phyloP scores from a whole-genome alignment of 495 filamentous ascomycete genomes.

The Neurospora intermedia region DNA sequence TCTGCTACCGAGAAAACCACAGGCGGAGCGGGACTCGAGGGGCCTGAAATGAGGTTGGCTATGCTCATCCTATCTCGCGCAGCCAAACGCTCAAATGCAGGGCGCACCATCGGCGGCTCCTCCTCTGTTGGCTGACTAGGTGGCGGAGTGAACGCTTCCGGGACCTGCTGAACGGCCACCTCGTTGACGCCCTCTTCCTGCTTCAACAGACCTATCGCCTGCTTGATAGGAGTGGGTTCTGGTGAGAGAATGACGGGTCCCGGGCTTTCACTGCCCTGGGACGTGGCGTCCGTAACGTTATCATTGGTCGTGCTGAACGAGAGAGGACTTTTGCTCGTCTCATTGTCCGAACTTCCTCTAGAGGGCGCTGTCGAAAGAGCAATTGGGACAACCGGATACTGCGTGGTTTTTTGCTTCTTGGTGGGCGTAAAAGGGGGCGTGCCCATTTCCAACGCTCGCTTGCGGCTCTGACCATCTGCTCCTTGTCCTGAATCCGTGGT shows the following conservation, averaged over 20 bases:
- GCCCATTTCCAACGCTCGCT: constrained; percentile 10
- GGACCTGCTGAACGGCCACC: constrained; percentile 4
- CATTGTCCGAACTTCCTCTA: constrained; percentile 15
- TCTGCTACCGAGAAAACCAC: neutral
- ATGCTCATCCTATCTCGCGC: neutral
- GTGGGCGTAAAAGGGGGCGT: constrained; percentile 36
- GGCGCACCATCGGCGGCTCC: constrained; percentile 1
- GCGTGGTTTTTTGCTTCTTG: constrained; percentile 29
- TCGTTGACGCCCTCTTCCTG: constrained; percentile 17
- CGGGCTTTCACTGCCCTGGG: constrained; percentile 29
- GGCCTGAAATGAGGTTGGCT: neutral
- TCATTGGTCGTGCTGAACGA: constrained; percentile 17
- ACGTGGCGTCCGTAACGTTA: constrained; percentile 29
- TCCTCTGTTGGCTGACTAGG: neutral
- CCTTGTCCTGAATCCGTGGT: constrained; percentile 4
- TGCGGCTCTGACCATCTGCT: neutral
- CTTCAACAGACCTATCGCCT: constrained; percentile 12
- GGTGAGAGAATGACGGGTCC: constrained; percentile 27
- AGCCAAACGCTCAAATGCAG: constrained; percentile 4
- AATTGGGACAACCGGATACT: constrained; percentile 22
- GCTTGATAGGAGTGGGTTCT: constrained; percentile 24
- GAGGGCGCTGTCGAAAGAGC: constrained; percentile 13
- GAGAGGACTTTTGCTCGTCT: constrained; percentile 9
- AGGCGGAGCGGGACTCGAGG: neutral
- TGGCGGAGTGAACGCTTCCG: constrained; percentile 3